Base-by-base conservation (phyloP, 2,329 filamentous ascomycete genomes). In the Xylaria sp. region DNA sequence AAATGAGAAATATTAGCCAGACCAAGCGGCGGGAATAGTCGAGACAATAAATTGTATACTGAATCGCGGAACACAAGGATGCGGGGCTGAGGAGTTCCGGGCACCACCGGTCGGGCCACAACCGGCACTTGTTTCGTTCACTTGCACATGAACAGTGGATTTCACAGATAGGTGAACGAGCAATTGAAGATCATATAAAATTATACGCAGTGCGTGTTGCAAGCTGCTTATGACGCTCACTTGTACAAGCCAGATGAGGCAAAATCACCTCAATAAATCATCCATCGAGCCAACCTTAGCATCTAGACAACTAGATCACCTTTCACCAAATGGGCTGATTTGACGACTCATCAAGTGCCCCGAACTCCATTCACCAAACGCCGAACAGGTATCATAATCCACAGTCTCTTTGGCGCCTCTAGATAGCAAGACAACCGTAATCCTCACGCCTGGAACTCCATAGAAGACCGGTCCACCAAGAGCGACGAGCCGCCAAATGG, bases 371-470 rank as follows among this genome's bases (percentile, higher is more conserved):
- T 58, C 59, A 25, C 57, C 57, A 61, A 64, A 61, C 57, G 60
- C 65, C 57, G 30, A 45, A 62, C 8, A 55, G 57, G 64, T 67
- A 67, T 70, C 65, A 57, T 56, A 60, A 58, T 41, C 59, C 59
- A 32, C 36, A 25, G 6, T 41, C 30, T 52, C 52, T 39, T 15
- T 8, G 8, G 30, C 23, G 13, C 18, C 25, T 36, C 6, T n/a
- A 59, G 48, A 36, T 5, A 48, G 12, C 18, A 46, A 53, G 20
- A 67, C 15, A 41, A 48, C 41, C 23, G 36, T 48, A 53, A 64
- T 50, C 20, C 12, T 46, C 58, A 62, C 25, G 13, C 45, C 46
- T n/a, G 56, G 32, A 67, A 53, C 58, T 43, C 61, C 39, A 6
- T 36, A 13, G 23, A 9, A 13, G 53, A 28, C 52, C 18, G 55